phyloP scores from a whole-genome alignment of 2,329 filamentous ascomycete species.

The Orbilia javanica region DNA sequence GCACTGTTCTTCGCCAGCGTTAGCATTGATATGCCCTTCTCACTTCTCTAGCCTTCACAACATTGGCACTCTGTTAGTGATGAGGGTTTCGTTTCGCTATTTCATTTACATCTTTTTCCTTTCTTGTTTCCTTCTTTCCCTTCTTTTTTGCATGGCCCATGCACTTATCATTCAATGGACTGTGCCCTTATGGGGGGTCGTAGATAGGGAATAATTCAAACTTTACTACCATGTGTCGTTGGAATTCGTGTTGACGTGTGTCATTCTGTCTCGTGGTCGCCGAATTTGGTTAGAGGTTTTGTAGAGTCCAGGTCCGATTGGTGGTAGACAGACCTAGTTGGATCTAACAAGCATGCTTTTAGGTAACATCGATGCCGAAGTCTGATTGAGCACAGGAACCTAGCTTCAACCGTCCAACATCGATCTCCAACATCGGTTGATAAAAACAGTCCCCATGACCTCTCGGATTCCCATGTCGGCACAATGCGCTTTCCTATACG shows the following conservation, averaged over 20 bases:
- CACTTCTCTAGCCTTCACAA: background rate
- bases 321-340: background rate
- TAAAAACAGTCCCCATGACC: constrained; percentile 1
- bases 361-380: constrained; percentile 1
- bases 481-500: constrained; percentile 6
- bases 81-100: background rate
- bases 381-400: background rate
- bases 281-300: background rate
- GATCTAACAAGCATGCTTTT: background rate
- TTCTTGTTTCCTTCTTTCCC: background rate
- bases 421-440: constrained; percentile 17
- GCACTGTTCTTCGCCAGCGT: background rate
- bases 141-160: background rate
- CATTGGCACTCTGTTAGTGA: background rate
- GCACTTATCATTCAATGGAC: background rate
- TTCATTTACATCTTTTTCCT: background rate
- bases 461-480: background rate
- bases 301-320: constrained; percentile 5
- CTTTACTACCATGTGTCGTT: constrained; percentile 1
- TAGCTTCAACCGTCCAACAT: constrained; percentile 11
- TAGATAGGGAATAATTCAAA: constrained; percentile 1
- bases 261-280: background rate
- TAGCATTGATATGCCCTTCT: background rate
- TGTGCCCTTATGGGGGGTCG: background rate
- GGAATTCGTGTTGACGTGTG: constrained; percentile 8